Percentiles rank a stretch among this genome's conserved stretches.
Evolutionary conservation across 139 green algal species (phyloP).

Genomic region (Microglena sp.): DNA sequence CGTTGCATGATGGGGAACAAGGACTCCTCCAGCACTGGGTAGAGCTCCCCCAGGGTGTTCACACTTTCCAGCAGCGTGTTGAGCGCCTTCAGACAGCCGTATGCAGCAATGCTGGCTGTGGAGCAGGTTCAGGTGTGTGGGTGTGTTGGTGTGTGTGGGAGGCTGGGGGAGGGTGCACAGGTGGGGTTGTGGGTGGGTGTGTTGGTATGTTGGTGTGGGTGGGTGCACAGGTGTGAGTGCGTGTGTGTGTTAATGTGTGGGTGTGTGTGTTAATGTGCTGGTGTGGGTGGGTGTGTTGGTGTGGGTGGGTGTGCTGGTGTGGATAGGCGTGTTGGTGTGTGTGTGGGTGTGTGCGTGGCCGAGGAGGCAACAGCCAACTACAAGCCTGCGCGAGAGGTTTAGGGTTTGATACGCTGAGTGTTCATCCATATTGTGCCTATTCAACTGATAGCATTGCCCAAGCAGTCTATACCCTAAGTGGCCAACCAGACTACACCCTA

Average conservation of each 20-base stretch:
- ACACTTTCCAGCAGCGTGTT: conserved; percentile 84
- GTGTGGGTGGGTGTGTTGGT: too few species aligned
- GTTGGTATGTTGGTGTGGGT: neutral
- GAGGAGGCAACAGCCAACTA: too few species aligned
- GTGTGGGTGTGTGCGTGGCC: too few species aligned
- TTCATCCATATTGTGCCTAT: too few species aligned
- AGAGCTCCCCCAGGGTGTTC: conserved; percentile 58
- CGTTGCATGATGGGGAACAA: conserved; percentile 78
- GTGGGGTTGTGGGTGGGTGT: neutral
- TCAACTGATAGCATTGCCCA: too few species aligned
- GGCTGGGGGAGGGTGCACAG: neutral
- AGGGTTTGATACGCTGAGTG: too few species aligned
- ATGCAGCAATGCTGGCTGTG: conserved; percentile 64
- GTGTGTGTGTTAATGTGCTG: too few species aligned
- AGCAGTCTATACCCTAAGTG: too few species aligned
- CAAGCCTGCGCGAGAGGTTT: too few species aligned
- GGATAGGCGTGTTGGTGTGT: too few species aligned
- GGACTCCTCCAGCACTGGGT: conserved; percentile 69
- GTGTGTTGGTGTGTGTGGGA: neutral
- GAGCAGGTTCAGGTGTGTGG: neutral
- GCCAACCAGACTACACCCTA: too few species aligned
- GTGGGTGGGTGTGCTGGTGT: too few species aligned
- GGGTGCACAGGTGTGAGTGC: neutral
- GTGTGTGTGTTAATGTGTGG: neutral
- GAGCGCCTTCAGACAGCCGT: conserved; percentile 76